Evolutionary conservation across 2,329 filamentous ascomycete species (phyloP).

Genomic region (Chaetomium olivaceum): DNA sequence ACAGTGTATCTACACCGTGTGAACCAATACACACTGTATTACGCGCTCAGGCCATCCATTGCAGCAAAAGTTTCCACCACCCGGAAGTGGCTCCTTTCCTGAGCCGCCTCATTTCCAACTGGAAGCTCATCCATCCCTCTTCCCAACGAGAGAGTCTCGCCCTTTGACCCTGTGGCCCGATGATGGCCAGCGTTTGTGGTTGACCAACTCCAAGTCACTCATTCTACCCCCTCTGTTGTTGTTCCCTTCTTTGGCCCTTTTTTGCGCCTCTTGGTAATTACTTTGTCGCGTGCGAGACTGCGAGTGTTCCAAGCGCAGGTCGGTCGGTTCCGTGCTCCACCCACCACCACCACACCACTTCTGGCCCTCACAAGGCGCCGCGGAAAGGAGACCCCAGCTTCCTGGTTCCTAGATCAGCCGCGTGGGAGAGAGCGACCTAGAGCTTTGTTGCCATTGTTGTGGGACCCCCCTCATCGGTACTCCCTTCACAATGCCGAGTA

Average conservation of each 20-base stretch:
- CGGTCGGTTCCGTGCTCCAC: slow-evolving; percentile 21
- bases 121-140: slow-evolving; percentile 23
- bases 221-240: slow-evolving; percentile 22
- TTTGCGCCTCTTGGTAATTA: slow-evolving; percentile 2
- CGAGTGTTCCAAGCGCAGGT: slow-evolving; percentile 8
- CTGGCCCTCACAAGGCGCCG: slow-evolving; percentile 13
- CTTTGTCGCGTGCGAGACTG: not conserved
- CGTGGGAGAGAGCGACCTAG: slow-evolving; percentile 15
- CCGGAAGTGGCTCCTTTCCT: slow-evolving; percentile 12
- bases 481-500: slow-evolving; percentile 33
- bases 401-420: slow-evolving; percentile 9
- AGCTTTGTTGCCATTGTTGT: slow-evolving; percentile 26
- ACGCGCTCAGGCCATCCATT: slow-evolving; percentile 15
- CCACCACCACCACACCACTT: slow-evolving; percentile 11
- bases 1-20: not conserved
- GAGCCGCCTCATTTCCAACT: slow-evolving; percentile 26
- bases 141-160: slow-evolving; percentile 21
- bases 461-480: slow-evolving; percentile 24
- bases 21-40: not conserved
- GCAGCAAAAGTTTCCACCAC: slow-evolving; percentile 6
- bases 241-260: slow-evolving; percentile 21
- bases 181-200: slow-evolving; percentile 35
- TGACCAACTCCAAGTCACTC: slow-evolving; percentile 37
- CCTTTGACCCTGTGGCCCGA: slow-evolving; percentile 28
- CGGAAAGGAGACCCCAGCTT: slow-evolving; percentile 26